Evolutionary conservation across 768 basidiomycete genomes (phyloP).

Genomic region (Collybiopsis confluens): DNA sequence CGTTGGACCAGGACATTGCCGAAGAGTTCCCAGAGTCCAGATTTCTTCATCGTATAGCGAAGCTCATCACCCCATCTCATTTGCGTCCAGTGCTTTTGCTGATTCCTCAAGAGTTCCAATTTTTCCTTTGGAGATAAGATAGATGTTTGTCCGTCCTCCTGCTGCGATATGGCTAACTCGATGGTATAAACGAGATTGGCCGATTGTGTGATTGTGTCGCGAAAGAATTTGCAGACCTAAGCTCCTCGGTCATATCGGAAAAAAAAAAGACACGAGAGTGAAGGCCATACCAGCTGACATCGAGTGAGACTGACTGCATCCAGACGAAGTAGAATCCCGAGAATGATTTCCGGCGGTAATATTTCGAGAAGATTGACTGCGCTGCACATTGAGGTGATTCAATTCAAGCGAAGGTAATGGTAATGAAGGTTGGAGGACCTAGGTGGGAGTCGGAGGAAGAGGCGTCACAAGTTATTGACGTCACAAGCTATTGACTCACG

Average conservation of each 20-base stretch:
- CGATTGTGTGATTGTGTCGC: slow-evolving; percentile 20
- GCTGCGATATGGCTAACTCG: slow-evolving; percentile 41
- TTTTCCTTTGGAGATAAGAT: slow-evolving; percentile 25
- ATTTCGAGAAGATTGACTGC: no score
- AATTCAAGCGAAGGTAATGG: no score
- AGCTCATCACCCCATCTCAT: slow-evolving; percentile 28
- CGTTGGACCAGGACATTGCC: slow-evolving; percentile 52
- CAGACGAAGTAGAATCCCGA: background rate
- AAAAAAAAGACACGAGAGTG: background rate
- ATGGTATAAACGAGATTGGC: slow-evolving; percentile 36
- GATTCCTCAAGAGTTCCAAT: slow-evolving; percentile 32
- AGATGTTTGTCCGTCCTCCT: slow-evolving; percentile 33
- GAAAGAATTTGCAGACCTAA: slow-evolving; percentile 2
- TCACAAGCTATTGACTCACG: no score
- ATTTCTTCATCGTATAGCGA: slow-evolving; percentile 34
- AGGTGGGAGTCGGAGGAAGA: no score
- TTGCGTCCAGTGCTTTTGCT: slow-evolving; percentile 35
- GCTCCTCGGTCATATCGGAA: background rate
- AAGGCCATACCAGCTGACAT: background rate
- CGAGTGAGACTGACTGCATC: background rate
- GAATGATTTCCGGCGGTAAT: background rate
- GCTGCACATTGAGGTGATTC: no score
- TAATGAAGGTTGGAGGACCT: no score
- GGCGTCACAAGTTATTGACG: no score
- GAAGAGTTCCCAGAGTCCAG: slow-evolving; percentile 53